These are phyloP conservation scores for Saccharomycopsis hybrid DNA, from an alignment of 1,139 yeast species.

Conservation along the genomic window DNA sequence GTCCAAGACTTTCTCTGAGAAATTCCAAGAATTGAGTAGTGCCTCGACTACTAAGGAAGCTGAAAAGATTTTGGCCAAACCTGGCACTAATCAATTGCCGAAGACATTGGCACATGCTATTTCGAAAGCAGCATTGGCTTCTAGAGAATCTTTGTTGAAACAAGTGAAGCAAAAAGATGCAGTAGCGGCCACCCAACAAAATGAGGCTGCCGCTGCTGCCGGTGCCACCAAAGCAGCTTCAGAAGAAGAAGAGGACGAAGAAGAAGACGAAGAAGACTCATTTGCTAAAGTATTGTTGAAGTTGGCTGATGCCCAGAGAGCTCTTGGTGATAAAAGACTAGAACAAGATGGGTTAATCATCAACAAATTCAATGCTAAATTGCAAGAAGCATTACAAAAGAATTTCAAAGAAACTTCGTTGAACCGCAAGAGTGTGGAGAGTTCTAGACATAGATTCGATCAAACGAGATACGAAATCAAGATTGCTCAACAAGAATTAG, in stretches of 20 bases:
- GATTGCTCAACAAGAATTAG: constrained; percentile 29
- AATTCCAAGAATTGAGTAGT: constrained; percentile 51
- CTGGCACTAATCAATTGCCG: constrained; percentile 29
- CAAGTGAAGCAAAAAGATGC: constrained; percentile 20
- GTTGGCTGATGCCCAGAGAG: constrained; percentile 51
- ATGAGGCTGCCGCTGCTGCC: constrained; percentile 39
- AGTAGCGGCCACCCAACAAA: constrained; percentile 17
- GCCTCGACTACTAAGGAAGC: constrained; percentile 61
- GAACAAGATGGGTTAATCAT: constrained; percentile 60
- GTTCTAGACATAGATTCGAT: constrained; percentile 64
- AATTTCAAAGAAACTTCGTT: constrained; percentile 57
- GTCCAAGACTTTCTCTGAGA: constrained; percentile 48
- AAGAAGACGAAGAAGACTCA: constrained; percentile 35
- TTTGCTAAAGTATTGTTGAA: constrained; percentile 51
- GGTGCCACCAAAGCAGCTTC: background rate
- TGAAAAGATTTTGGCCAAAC: constrained; percentile 40
- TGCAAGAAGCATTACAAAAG: constrained; percentile 45
- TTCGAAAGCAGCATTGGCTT: constrained; percentile 37
- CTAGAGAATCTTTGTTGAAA: constrained; percentile 30
- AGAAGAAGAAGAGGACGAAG: constrained; percentile 20
- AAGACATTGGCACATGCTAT: constrained; percentile 48
- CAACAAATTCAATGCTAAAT: constrained; percentile 47
- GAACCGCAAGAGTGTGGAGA: constrained; percentile 61
- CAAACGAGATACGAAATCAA: constrained; percentile 51
- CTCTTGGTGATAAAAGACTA: constrained; percentile 54